phyloP scores from a whole-genome alignment of 202 grass and related monocot genomes.

The Zizania palustris region DNA sequence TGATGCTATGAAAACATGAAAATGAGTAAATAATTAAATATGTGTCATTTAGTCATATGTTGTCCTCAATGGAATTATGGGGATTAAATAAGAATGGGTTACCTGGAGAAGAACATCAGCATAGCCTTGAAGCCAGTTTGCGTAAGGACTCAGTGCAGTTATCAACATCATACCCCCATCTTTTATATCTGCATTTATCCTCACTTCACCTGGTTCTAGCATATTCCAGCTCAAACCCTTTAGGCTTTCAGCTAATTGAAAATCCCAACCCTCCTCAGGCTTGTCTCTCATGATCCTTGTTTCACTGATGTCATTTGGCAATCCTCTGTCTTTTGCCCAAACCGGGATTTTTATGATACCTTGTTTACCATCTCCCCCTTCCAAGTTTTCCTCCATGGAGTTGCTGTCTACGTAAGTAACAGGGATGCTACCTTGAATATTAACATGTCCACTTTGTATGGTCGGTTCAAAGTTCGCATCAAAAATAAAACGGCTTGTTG shows the following conservation, averaged over 20 bases:
- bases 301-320: slow-evolving; percentile 72
- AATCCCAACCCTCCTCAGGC: slow-evolving; percentile 84
- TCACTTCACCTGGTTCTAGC: slow-evolving; percentile 84
- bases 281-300: slow-evolving; percentile 81
- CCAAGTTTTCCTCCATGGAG: slow-evolving; percentile 68
- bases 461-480: slow-evolving; percentile 92
- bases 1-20: background rate
- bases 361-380: slow-evolving; percentile 61
- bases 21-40: background rate
- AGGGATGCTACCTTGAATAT: slow-evolving; percentile 94
- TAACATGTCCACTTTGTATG: slow-evolving; percentile 93
- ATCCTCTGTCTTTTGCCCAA: slow-evolving; percentile 78
- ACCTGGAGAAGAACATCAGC: slow-evolving; percentile 97
- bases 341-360: slow-evolving; percentile 88
- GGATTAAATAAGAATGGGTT: slow-evolving; percentile 37
- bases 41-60: slow-evolving; percentile 3
- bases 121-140: slow-evolving; percentile 97
- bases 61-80: slow-evolving; percentile 23
- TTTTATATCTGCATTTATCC: slow-evolving; percentile 97
- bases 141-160: slow-evolving; percentile 88
- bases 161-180: slow-evolving; percentile 96
- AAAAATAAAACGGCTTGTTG: slow-evolving; percentile 82
- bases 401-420: slow-evolving; percentile 80
- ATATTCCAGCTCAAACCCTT: slow-evolving; percentile 97
- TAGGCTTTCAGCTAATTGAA: slow-evolving; percentile 93